phyloP scores from a whole-genome alignment of 208 protist genomes.

The Crithidia expoeki region DNA sequence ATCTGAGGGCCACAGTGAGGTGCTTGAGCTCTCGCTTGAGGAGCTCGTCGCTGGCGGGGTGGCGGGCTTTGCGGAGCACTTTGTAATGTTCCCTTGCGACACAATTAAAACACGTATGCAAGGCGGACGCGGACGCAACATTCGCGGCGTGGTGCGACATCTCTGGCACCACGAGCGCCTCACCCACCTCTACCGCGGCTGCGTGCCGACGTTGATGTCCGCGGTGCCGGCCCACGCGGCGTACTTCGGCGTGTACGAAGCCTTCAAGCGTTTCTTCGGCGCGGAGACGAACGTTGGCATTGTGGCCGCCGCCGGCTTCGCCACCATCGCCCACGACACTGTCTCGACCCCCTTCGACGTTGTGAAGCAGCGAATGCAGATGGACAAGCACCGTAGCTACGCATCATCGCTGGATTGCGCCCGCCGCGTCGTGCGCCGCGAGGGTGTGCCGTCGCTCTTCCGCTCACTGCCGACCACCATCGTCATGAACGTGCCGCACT shows the following conservation, averaged over 20 bases:
- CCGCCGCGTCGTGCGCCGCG: conserved; percentile 39
- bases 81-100: conserved; percentile 95
- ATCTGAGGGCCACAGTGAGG: conserved; percentile 20
- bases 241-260: conserved; percentile 94
- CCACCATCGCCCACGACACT: conserved; percentile 88
- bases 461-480: conserved; percentile 91
- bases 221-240: conserved; percentile 92
- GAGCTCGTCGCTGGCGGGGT: conserved; percentile 80
- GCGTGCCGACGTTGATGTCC: conserved; percentile 75
- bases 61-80: conserved; percentile 92
- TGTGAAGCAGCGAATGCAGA: conserved; percentile 95
- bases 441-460: conserved; percentile 78
- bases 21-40: conserved; percentile 43
- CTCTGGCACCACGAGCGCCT: conserved; percentile 61
- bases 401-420: conserved; percentile 58
- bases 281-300: conserved; percentile 52
- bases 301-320: conserved; percentile 53
- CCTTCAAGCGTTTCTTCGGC: conserved; percentile 73
- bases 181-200: conserved; percentile 83
- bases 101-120: conserved; percentile 94
- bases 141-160: conserved; percentile 37
- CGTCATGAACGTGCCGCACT: conserved; percentile 94
- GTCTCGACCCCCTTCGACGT: conserved; percentile 94
- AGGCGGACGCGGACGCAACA: conserved; percentile 39
- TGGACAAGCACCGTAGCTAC: conserved; percentile 69